phyloP scores from a whole-genome alignment of 345 rosid genomes.

The Moricandia arvensis region DNA sequence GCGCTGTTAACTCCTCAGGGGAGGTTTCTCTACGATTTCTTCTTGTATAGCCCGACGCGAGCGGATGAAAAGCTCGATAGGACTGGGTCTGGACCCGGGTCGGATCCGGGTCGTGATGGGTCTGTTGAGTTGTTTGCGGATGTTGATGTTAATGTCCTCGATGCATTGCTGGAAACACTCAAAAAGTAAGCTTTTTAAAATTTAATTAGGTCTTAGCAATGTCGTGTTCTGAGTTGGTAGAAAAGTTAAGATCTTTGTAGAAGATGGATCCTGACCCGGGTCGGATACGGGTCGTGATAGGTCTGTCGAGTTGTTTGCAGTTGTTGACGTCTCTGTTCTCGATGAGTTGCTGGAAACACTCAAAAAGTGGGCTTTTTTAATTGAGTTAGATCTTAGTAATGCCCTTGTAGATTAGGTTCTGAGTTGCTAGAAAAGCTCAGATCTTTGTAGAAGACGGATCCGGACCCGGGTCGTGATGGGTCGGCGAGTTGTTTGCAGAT shows the following conservation, averaged over 20 bases:
- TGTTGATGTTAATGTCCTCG: constrained; percentile 61
- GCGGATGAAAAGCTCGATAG: constrained; percentile 57
- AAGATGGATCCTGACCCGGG: constrained; percentile 30
- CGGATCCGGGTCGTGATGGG: constrained; percentile 42
- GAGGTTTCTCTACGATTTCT: constrained; percentile 77
- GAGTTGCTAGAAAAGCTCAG: no score
- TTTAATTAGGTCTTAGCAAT: background rate
- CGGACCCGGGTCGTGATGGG: background rate
- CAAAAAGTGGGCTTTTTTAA: constrained; percentile 55
- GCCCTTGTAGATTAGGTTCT: no score
- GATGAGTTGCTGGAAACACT: constrained; percentile 73
- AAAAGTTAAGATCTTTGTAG: background rate
- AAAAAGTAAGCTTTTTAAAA: constrained; percentile 50
- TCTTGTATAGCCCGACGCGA: constrained; percentile 58
- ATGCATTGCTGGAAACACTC: constrained; percentile 66
- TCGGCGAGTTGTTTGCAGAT: background rate
- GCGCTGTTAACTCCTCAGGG: constrained; percentile 87
- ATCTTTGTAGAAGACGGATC: background rate
- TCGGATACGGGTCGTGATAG: constrained; percentile 41
- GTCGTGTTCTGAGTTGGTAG: no score
- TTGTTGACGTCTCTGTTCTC: constrained; percentile 59
- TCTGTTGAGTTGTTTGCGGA: constrained; percentile 74
- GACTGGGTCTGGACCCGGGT: constrained; percentile 68
- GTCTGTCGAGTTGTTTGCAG: constrained; percentile 69
- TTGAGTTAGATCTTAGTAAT: no score